phyloP scores from a whole-genome alignment of 306 rosid genomes.

The Psophocarpus tetragonolobus region DNA sequence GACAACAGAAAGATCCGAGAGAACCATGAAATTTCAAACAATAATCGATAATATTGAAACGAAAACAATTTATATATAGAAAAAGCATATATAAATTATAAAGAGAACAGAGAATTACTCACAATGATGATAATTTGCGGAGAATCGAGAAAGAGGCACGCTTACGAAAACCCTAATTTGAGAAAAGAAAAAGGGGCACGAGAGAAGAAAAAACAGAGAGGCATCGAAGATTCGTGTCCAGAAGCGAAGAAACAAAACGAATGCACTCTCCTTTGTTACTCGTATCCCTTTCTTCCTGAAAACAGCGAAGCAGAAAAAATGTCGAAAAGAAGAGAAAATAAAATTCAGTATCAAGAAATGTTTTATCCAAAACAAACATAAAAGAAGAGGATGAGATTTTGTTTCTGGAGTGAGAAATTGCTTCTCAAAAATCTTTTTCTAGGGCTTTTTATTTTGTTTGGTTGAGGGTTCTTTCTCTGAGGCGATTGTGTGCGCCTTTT shows the following conservation, averaged over 20 bases:
- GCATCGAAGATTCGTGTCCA: conserved; percentile 28
- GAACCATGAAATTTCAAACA: not conserved
- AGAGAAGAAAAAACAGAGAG: conserved; percentile 45
- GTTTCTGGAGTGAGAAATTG: conserved; percentile 9
- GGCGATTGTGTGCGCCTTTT: conserved; percentile 16
- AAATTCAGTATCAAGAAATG: not conserved
- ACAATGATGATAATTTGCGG: conserved; percentile 41
- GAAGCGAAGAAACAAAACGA: conserved; percentile 7
- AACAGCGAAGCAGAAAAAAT: conserved; percentile 40
- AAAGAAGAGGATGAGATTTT: conserved; percentile 4
- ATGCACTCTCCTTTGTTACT: conserved; percentile 27
- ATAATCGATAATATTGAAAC: not conserved
- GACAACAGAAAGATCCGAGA: not conserved
- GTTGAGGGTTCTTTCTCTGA: conserved; percentile 25
- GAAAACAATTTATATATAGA: not conserved
- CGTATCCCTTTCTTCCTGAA: conserved; percentile 48
- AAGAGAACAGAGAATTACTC: conserved; percentile 33
- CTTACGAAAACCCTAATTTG: conserved; percentile 79
- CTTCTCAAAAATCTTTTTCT: conserved; percentile 25
- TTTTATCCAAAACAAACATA: conserved; percentile 24
- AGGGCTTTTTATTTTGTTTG: conserved; percentile 41
- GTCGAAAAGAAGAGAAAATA: conserved; percentile 19
- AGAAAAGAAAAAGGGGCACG: conserved; percentile 53
- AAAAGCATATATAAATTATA: not conserved
- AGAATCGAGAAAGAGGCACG: conserved; percentile 24